Conservation (phyloP, 225 moss, liverwort and hornwort genomes). For the Straminergon stramineum region DNA sequence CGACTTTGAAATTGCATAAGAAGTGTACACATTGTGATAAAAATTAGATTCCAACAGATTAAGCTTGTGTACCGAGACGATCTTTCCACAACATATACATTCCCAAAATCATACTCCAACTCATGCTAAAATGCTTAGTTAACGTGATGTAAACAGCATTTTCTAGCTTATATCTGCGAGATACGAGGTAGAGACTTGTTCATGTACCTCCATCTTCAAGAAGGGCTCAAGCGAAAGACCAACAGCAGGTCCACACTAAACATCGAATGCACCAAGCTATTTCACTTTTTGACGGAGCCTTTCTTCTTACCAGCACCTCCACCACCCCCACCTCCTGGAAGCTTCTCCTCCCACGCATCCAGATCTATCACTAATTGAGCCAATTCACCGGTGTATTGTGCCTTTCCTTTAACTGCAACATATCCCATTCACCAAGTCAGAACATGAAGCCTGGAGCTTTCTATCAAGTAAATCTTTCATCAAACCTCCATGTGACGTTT, state of each 20-base stretch:
- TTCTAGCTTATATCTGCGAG: neutral
- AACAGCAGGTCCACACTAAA: neutral
- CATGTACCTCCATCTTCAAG: neutral
- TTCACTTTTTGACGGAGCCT: conserved; percentile 7
- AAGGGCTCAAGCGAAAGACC: neutral
- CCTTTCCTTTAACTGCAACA: conserved; percentile 26
- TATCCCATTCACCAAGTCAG: neutral
- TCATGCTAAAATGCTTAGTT: neutral
- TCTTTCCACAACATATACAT: neutral
- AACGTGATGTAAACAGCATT: neutral
- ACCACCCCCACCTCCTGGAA: neutral
- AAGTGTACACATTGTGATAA: neutral
- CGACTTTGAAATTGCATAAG: neutral
- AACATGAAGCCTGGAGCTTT: neutral
- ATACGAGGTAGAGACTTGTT: neutral
- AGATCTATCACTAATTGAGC: conserved; percentile 19
- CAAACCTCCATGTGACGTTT: neutral
- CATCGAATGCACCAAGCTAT: neutral
- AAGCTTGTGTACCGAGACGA: neutral
- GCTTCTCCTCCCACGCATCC: conserved; percentile 32
- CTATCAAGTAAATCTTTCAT: neutral
- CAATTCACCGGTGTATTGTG: neutral
- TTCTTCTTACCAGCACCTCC: neutral
- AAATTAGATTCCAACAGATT: neutral
- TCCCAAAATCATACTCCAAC: neutral